Base-by-base conservation (phyloP, 2,329 filamentous ascomycete species). In the Triangularia verruculosa region DNA sequence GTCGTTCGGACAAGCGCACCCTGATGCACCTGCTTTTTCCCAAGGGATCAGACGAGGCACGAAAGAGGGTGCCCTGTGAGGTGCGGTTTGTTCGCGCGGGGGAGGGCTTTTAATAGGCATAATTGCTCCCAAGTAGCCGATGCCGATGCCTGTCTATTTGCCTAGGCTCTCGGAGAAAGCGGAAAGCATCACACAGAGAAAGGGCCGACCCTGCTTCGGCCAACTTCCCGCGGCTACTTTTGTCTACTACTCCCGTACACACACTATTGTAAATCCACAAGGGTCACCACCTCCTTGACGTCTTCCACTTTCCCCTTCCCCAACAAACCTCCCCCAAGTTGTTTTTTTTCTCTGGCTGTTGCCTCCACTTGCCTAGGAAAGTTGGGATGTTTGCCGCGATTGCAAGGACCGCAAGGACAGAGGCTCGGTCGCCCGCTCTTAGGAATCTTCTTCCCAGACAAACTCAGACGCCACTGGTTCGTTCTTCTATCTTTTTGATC, bases 301-400 rank as follows among this genome's bases (percentile, higher is more conserved):
- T 25, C 51, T 28, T 54, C 4, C 22, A 17, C 22, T 25, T 54
- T 15, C 32, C 32, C 8, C 8, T n/a, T 9, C 51, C 22, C 20
- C 22, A 54, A 28, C 34, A 39, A 39, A 39, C 13, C 34, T 34
- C 13, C 34, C 15, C 13, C 22, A n/a, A 27, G 8, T 54, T 47
- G 13, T 47, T 47, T 54, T 54, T 51, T 61, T n/a, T n/a, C 27
- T 52, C 55, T 60, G 27, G 28, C 58, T 51, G 57, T 47, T 56
- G 55, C 28, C 58, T 59, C 61, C 43, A 60, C 57, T 59, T 61
- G 34, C 28, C 53, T n/a, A 54, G 22, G 9, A 51, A 65, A 57
- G 51, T 64, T 70, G 72, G 39, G 73, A 77, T 77, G 75, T 76
- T 77, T 71, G 70, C 74, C 64, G 70, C 73, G 51, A 71, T 76